These are phyloP conservation scores for Pontederia paniculata DNA, from an alignment of 176 grass and related monocot species.

Conservation along the genomic window DNA sequence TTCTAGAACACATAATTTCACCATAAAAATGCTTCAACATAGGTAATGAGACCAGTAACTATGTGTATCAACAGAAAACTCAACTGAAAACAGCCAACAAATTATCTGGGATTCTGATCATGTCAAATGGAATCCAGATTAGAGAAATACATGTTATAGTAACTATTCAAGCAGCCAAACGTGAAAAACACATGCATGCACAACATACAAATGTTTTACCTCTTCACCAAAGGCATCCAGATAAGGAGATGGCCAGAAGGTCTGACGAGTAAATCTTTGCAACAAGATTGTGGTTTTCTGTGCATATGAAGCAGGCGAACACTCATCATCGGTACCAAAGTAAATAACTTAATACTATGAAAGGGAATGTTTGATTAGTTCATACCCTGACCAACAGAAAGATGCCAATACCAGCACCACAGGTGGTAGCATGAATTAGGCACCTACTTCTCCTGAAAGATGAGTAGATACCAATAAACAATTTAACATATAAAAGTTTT, in stretches of 20 bases:
- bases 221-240: slow-evolving; percentile 92
- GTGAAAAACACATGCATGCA: not conserved
- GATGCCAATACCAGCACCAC: slow-evolving; percentile 86
- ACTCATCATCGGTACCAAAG: slow-evolving; percentile 11
- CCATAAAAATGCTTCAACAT: too few relatives aligned
- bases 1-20: too few relatives aligned
- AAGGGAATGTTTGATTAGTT: slow-evolving; percentile 12
- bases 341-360: slow-evolving; percentile 4
- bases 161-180: not conserved
- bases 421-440: slow-evolving; percentile 60
- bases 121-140: too few relatives aligned
- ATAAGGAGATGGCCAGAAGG: slow-evolving; percentile 91
- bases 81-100: too few relatives aligned
- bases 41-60: too few relatives aligned
- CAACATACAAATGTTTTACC: slow-evolving; percentile 35
- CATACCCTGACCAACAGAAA: slow-evolving; percentile 97
- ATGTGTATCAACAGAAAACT: too few relatives aligned
- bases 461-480: slow-evolving; percentile 15
- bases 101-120: too few relatives aligned
- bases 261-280: slow-evolving; percentile 72
- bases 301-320: slow-evolving; percentile 19
- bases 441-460: slow-evolving; percentile 67
- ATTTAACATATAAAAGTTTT: not conserved
- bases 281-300: slow-evolving; percentile 94
- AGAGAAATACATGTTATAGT: too few relatives aligned